Evolutionary conservation across 2,329 filamentous ascomycete genomes (phyloP), one percentile per base, ranked within the genome.

Genomic region (Xylaria hypoxylon): DNA sequence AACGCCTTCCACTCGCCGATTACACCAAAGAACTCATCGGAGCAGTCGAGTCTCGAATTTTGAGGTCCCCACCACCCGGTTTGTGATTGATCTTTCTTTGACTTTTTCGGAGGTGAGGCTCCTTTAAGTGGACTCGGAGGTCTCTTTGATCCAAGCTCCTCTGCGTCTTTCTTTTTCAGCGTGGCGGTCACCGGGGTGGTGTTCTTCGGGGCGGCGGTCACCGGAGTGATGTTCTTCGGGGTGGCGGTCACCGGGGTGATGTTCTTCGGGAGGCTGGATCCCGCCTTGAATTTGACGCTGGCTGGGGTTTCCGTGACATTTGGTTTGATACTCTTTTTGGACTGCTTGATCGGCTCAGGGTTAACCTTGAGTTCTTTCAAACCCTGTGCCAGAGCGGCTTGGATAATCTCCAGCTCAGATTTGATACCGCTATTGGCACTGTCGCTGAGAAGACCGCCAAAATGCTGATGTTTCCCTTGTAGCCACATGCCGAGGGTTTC

Each of bases 1-100:
- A 69, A 70, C 19, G 17, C 35, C 66, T 58, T 65, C 22, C 24
- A 68, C 10, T 67, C 13, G 19, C 35, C 22, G 26, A 69, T 51
- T 6, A 65, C 31, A n/a, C 58, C 47, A 28, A 64, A 65, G 28
- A 68, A 70, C 1, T n/a, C 31, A 17, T 52, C 24, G 33, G 31
- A 35, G 33, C 62, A 59, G 58, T 26, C 31, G 11, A 70, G 68
- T 15, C 19, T 66, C 24, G 51, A 59, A 2, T 62, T 66, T 15
- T 64, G 42, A 2, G 59, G 42, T 28, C 68, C 68, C 59, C 60
- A 68, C 68, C 68, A 70, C 24, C 24, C n/a, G n/a, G 55, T 56
- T 1, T 31, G 11, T 13, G 15, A 3, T 19, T 40, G 31, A 1
- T 53, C 11, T 11, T 33, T 17, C 48, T 48, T 65, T 3, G 17